Evolutionary conservation across 305 asterid species (phyloP).

Genomic region (Fraxinus platypoda): DNA sequence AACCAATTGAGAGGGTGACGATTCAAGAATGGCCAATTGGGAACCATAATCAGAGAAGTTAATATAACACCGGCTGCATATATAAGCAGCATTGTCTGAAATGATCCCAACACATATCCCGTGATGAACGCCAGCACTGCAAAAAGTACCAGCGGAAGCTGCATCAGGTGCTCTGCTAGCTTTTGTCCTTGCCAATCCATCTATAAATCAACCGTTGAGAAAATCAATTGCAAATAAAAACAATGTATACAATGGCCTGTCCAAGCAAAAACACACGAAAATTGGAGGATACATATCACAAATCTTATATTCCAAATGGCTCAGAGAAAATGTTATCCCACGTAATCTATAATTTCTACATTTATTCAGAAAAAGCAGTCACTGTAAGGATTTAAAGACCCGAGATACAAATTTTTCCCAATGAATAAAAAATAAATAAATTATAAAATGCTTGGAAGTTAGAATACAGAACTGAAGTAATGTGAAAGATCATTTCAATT

Average conservation of each 20-base stretch:
- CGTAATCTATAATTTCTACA: neutral
- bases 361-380: neutral
- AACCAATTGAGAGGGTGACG: slow-evolving; percentile 79
- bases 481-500: neutral
- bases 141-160: slow-evolving; percentile 60
- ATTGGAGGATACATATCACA: neutral
- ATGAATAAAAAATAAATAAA: neutral
- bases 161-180: slow-evolving; percentile 86
- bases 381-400: neutral
- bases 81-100: slow-evolving; percentile 64
- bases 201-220: slow-evolving; percentile 26
- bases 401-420: neutral
- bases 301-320: neutral
- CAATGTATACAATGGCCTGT: neutral
- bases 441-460: neutral
- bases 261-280: neutral
- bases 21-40: slow-evolving; percentile 86
- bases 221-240: neutral
- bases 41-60: slow-evolving; percentile 68
- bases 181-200: slow-evolving; percentile 99
- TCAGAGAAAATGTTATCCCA: neutral
- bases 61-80: slow-evolving; percentile 72
- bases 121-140: slow-evolving; percentile 61
- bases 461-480: neutral
- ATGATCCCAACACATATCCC: slow-evolving; percentile 69